Evolutionary conservation across 1,284 basidiomycete species (phyloP).

Genomic region (Austroboletus novae-zelandiae): DNA sequence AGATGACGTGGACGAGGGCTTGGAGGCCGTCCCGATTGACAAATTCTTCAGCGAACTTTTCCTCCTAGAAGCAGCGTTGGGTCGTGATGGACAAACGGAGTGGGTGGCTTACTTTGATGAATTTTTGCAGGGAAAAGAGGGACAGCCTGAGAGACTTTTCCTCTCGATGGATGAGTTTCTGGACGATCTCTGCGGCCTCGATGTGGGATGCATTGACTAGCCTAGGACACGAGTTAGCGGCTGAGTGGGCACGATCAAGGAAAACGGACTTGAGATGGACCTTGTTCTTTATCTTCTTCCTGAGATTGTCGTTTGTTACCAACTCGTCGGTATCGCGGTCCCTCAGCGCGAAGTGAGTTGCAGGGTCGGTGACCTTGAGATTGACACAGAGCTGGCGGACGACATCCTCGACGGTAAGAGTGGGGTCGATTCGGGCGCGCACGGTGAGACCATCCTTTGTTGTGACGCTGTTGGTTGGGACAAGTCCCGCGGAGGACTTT

Average conservation of each 20-base stretch:
- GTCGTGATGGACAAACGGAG: background rate
- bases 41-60: constrained; percentile 86
- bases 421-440: constrained; percentile 77
- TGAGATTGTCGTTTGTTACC: constrained; percentile 88
- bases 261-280: constrained; percentile 72
- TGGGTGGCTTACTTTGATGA: constrained; percentile 55
- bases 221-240: constrained; percentile 36
- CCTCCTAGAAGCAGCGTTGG: constrained; percentile 56
- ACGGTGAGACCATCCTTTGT: constrained; percentile 71
- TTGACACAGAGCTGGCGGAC: constrained; percentile 76
- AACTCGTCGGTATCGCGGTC: constrained; percentile 84
- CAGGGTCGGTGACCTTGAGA: constrained; percentile 80
- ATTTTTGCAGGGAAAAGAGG: constrained; percentile 80
- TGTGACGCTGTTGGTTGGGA: constrained; percentile 79
- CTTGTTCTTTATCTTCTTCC: constrained; percentile 79
- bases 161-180: constrained; percentile 66
- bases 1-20: constrained; percentile 75
- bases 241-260: background rate
- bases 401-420: constrained; percentile 76
- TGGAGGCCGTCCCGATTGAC: constrained; percentile 73
- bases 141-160: constrained; percentile 66
- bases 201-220: constrained; percentile 79
- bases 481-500: constrained; percentile 43
- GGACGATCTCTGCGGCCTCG: constrained; percentile 78
- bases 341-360: constrained; percentile 79